Conservation (phyloP, 495 filamentous ascomycete species). For the Daldinia caldariorum region DNA sequence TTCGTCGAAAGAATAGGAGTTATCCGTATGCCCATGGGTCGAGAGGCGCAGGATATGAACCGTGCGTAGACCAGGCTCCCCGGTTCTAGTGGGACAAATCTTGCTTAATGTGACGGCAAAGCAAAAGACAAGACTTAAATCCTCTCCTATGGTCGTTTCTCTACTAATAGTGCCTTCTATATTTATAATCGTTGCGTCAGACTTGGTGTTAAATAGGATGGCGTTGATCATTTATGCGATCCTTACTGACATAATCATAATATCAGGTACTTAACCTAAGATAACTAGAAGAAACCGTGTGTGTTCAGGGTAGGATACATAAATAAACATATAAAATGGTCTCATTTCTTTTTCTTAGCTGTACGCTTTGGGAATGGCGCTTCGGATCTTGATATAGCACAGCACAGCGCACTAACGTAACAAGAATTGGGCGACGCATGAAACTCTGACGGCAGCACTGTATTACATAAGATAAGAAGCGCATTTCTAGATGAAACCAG, state of each 20-base stretch:
- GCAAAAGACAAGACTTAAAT: not conserved
- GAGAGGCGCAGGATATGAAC: slow-evolving; percentile 1
- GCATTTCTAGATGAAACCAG: slow-evolving; percentile 30
- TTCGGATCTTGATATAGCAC: slow-evolving; percentile 1
- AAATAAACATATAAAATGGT: slow-evolving; percentile 5
- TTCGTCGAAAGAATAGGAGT: not conserved
- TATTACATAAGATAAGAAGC: slow-evolving; percentile 35
- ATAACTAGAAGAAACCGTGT: not conserved
- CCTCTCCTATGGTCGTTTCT: not conserved
- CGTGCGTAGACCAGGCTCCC: slow-evolving; percentile 1
- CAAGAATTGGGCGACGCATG: not conserved
- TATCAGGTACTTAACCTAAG: too few species aligned
- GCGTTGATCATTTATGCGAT: not conserved
- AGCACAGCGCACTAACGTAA: slow-evolving; percentile 11
- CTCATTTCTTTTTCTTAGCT: not conserved
- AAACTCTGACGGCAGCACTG: slow-evolving; percentile 22
- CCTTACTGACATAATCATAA: not conserved
- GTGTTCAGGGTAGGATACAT: not conserved
- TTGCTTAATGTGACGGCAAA: not conserved
- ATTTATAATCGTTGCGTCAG: not conserved
- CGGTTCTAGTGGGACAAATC: not conserved
- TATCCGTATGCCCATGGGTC: slow-evolving; percentile 2
- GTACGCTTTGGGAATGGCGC: not conserved
- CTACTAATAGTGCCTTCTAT: not conserved
- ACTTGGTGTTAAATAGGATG: not conserved